Conservation (phyloP, 208 protist genomes). For the Crithidia bombi region DNA sequence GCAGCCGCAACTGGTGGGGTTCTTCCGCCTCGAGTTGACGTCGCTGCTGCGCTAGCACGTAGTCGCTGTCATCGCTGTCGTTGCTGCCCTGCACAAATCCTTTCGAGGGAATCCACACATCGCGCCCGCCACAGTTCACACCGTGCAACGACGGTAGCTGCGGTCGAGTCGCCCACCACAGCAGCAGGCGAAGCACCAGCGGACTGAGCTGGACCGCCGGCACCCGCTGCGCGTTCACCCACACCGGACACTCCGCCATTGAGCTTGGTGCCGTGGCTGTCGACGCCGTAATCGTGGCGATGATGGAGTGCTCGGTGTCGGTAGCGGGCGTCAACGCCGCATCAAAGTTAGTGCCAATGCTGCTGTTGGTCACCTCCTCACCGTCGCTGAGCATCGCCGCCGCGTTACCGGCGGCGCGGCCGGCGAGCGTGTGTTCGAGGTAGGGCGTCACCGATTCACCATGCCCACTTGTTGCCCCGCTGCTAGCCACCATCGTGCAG, state of each 20-base stretch:
- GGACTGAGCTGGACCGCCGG: slow-evolving; percentile 28
- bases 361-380: background rate
- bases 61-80: slow-evolving; percentile 8
- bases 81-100: slow-evolving; percentile 1
- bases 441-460: slow-evolving; percentile 3
- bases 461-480: background rate
- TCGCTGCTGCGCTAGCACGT: background rate
- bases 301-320: background rate
- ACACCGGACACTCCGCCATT: background rate
- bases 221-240: background rate
- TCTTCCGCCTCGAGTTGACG: slow-evolving; percentile 5
- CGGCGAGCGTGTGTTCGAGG: slow-evolving; percentile 12
- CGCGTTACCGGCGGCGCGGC: background rate
- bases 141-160: slow-evolving; percentile 14
- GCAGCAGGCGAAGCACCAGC: slow-evolving; percentile 30
- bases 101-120: background rate
- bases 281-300: slow-evolving; percentile 1
- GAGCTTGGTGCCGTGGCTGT: slow-evolving; percentile 7
- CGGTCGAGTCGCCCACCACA: slow-evolving; percentile 32
- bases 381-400: background rate
- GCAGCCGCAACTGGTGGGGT: slow-evolving; percentile 21
- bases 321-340: slow-evolving; percentile 13
- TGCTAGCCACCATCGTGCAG: background rate
- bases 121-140: background rate
- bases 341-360: slow-evolving; percentile 2